Evolutionary conservation across 2,329 filamentous ascomycete species (phyloP), one percentile per base, ranked within the genome.

Genomic region (Stemphylium beticola): DNA sequence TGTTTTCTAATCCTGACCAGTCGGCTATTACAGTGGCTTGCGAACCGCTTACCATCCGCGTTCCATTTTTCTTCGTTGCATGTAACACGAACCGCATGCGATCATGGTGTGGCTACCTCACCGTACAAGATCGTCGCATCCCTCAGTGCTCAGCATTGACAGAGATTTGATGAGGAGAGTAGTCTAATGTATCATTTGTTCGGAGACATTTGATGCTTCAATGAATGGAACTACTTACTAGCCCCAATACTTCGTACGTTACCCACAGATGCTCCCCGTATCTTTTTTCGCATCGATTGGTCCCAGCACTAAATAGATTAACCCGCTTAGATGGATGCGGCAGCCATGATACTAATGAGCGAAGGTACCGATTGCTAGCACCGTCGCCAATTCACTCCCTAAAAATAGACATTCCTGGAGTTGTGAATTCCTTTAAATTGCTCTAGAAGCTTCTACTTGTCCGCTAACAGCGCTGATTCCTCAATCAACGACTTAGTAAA

Each of bases 401-500:
- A n/a, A n/a, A n/a, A n/a, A n/a, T n/a, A n/a, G n/a, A n/a, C n/a
- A n/a, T n/a, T n/a, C n/a, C n/a, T n/a, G n/a, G n/a, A n/a, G n/a
- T n/a, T n/a, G n/a, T n/a, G n/a, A n/a, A 4, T 24, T 24, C 8
- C 5, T 24, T 7, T 24, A 24, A 24, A 24, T 36, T 36, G n/a
- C n/a, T 8, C 4, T 18, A 9, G 5, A 37, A 37, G 14, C 34
- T 18, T 8, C 2, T n/a, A 37, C 2, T 37, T 37, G 8, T 8
- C 18, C 2, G 18, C 34, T 6, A 37, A 37, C 22, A 39, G 14
- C 36, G 18, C 24, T 22, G 17, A 20, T 4, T 38, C 22, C 22
- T 37, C 6, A n/a, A 47, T 12, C 8, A 47, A 31, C 1, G 34
- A 31, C 33, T 39, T 14, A 10, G 38, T 34, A 49, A 61, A 61